Base-by-base conservation (phyloP, 225 moss, liverwort and hornwort genomes). In the Marchantia polymorpha region DNA sequence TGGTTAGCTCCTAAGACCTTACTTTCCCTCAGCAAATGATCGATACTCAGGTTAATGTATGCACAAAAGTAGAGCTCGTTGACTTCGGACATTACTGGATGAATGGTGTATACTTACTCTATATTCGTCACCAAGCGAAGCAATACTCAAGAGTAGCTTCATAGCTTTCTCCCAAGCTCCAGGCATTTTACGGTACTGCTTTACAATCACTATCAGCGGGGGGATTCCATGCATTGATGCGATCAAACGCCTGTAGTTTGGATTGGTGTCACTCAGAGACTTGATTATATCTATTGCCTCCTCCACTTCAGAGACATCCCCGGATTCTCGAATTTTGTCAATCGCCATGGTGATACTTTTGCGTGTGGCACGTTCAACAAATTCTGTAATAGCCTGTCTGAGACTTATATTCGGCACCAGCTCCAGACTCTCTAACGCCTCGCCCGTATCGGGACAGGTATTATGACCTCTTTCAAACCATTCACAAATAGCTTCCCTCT, bases 371-470 rank as follows among this genome's bases (percentile, higher is more conserved):
- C 82, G 85, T 26, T 90, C 90, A 17, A 80, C 82, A 73, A 82
- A 88, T 67, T 90, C 90, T 66, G 88, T 77, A 17, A 90, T 90
- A 3, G 90, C 90, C 26, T 90, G 82, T 26, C 86, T 77, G 8
- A 90, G 76, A 68, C 81, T 84, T 20, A 46, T 64, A 79, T 90
- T 90, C 11, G 85, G 83, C 15, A 86, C 84, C 47, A 90, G 49
- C 67, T 90, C 90, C 25, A 90, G 64, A 70, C 76, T 85, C 48
- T 90, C 82, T 48, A 88, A 80, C 82, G 84, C 90, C 72, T 88
- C 77, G 12, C 88, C 90, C 6, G 90, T 90, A 64, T 88, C 86
- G 3, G 90, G 90, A 61, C 90, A 90, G 0, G 90, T 88, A 65
- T 80, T 63, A 59, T 90, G 83, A 14, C 90, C 90, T 69, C 88